Conservation (phyloP, 331 rosid genomes). For the Rhamnella rubrinervis region DNA sequence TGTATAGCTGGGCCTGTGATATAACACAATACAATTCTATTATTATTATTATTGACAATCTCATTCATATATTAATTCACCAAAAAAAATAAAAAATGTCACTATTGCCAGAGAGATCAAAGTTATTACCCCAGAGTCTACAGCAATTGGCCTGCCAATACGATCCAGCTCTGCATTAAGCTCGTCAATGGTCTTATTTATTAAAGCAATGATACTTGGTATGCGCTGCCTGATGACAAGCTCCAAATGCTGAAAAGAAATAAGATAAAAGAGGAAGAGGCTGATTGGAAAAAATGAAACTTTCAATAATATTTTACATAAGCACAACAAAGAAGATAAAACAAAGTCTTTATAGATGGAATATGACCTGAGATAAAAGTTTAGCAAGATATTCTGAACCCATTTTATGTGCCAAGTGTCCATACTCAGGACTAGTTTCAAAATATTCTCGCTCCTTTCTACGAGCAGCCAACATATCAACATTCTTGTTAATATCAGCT, state of each 20-base stretch:
- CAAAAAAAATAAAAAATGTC: no score
- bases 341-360: constrained; percentile 7
- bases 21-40: not conserved
- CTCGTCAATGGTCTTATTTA: constrained; percentile 90
- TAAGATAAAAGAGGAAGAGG: constrained; percentile 10
- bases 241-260: constrained; percentile 81
- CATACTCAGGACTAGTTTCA: constrained; percentile 96
- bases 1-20: constrained; percentile 88
- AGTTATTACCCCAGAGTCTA: constrained; percentile 87
- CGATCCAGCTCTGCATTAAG: constrained; percentile 94
- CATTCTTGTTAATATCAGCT: constrained; percentile 93
- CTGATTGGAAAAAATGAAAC: constrained; percentile 7
- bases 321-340: constrained; percentile 17
- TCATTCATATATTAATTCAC: constrained; percentile 25
- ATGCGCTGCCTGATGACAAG: constrained; percentile 94
- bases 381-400: constrained; percentile 98
- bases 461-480: constrained; percentile 95
- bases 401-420: constrained; percentile 97
- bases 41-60: not conserved
- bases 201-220: constrained; percentile 91
- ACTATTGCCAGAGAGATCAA: constrained; percentile 20
- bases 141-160: constrained; percentile 95
- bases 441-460: constrained; percentile 91
- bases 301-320: not conserved
- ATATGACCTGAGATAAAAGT: constrained; percentile 84